Base-by-base conservation (phyloP, 1,139 yeast species). In the Debaryomyces subglobosus region DNA sequence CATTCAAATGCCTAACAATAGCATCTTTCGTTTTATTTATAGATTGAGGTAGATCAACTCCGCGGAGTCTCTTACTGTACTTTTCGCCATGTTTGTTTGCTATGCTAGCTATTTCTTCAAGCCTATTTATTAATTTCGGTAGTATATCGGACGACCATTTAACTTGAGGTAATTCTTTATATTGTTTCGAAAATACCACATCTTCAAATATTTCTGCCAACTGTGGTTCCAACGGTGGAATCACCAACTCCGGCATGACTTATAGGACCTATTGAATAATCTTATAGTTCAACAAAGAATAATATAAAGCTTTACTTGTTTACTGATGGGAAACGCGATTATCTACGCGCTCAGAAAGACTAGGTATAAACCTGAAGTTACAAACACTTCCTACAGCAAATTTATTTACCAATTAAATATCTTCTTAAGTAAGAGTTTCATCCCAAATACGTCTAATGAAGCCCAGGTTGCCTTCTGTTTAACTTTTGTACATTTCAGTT, bases 1-100 rank as follows among this genome's bases (percentile, higher is more conserved):
- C 51, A 1, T 48, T 35, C 33, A 79, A 56, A 24, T 57, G 59
- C 7, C 29, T 25, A 2, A 49, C 38, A 5, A 62, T 51, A 23
- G 49, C 51, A 1, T 41, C 43, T 16, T 53, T 50, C 23, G 34
- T 41, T 5, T 20, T 29, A 12, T 18, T 38, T 8, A 65, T 60
- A 20, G 55, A 43, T 4, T 53, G 49, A 9, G 55, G 57, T 16
- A 59, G 52, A 44, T 59, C 55, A 13, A 56, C 52, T 10, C 55
- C 61, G n/a, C 48, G 50, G 7, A 59, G 54, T 41, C 51, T 45
- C 33, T 35, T 47, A 20, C 49, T 53, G 39, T 25, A 53, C 45
- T 46, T 47, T 24, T 57, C 61, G 5, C 58, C 61, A 21, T 51
- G 25, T 5, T 46, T 24, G 2, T 34, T 52, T 3, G 53, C 56